Conservation (phyloP, 1,139 yeast species). For the Zygosaccharomyces pseudobailii region DNA sequence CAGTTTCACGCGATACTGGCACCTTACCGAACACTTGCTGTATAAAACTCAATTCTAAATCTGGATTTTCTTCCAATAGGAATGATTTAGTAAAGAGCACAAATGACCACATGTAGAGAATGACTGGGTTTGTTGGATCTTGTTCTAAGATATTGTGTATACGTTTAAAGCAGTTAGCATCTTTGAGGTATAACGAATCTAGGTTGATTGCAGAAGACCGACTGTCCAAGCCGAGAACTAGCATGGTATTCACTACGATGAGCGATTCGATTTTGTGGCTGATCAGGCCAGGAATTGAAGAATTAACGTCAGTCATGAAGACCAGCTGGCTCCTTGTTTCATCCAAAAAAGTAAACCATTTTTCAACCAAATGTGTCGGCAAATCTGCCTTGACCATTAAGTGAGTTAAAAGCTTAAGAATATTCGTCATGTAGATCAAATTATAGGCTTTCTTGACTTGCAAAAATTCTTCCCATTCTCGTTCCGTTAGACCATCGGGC, state of each 20-base stretch:
- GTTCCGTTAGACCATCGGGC: constrained; percentile 6
- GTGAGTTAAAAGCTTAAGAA: constrained; percentile 40
- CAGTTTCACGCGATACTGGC: constrained; percentile 19
- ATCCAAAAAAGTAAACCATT: constrained; percentile 58
- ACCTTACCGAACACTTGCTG: constrained; percentile 25
- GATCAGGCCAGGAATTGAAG: constrained; percentile 36
- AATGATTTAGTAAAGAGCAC: constrained; percentile 52
- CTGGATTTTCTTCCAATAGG: constrained; percentile 42
- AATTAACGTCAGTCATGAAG: constrained; percentile 24
- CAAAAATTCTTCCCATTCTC: constrained; percentile 16
- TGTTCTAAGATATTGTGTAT: constrained; percentile 40
- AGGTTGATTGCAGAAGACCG: constrained; percentile 40
- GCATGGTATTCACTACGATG: constrained; percentile 45
- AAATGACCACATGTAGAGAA: constrained; percentile 69
- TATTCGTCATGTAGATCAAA: constrained; percentile 40
- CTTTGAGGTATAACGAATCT: constrained; percentile 41
- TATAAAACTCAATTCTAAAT: constrained; percentile 24
- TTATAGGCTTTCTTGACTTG: constrained; percentile 39
- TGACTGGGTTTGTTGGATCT: constrained; percentile 43
- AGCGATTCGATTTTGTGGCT: constrained; percentile 45
- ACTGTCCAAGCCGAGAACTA: constrained; percentile 52
- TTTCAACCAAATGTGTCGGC: constrained; percentile 33
- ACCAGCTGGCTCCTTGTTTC: constrained; percentile 40
- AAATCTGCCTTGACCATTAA: constrained; percentile 34
- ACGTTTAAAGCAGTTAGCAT: constrained; percentile 40